Evolutionary conservation across 2,329 filamentous ascomycete genomes (phyloP), one percentile per base, ranked within the genome.

Genomic region (Ascochyta viciae-villosae): DNA sequence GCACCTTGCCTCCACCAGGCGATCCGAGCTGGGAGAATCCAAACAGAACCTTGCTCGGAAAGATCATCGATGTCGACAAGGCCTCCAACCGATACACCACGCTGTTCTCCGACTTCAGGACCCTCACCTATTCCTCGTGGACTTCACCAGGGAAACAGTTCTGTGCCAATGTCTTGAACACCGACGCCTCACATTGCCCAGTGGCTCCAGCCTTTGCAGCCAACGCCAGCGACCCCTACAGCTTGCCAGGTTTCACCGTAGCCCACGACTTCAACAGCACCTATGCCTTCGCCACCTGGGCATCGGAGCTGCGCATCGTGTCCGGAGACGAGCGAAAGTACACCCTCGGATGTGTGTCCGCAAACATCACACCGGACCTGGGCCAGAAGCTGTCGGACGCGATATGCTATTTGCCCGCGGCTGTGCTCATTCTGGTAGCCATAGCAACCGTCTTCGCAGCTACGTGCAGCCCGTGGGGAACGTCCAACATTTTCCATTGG

Each of bases 401-500:
- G 39, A 75, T 96, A 43, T 86, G 83, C 50, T 95, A 90, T 72
- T 76, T 96, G 4, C 94, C 95, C 1, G 82, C 94, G 23, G 81
- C 89, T 3, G 85, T 97, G 23, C 82, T 99, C 29, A 78, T 94
- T 3, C 81, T 94, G 37, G 91, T 96, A 41, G 95, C 87, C 2
- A 76, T 92, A 54, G 92, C 93, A 13, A 96, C 94, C 6, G 81
- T 93, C 33, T 87, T 92, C 63, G 92, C 95, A 3, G 90, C 87
- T 45, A 91, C 96, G 34, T 94, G 87, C 72, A 97, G 93, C 70
- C 95, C 95, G 0, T 99, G 95, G 94, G 95, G 95, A 19, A 91
- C 92, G 1, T 87, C 87, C 7, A 90, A 99, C 72, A 83, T 94
- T 19, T 98, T 98, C 74, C 88, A 91, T 64, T 99, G 94, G 92